Conservation (phyloP, 305 asterid genomes). For the Fraxinus floribunda region DNA sequence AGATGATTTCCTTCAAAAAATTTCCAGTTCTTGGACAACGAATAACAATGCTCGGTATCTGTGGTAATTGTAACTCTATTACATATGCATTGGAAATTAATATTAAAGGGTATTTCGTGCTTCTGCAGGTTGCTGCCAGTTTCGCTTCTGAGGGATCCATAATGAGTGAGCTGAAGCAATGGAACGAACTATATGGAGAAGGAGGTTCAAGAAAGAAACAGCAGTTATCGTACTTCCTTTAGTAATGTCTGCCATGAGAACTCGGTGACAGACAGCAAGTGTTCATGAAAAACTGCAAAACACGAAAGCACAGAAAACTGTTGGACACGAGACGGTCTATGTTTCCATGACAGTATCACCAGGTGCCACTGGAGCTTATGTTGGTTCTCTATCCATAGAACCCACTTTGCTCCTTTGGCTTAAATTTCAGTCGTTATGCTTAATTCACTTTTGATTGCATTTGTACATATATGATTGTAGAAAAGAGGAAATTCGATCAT, state of each 20-base stretch:
- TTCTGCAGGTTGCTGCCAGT: slow-evolving; percentile 85
- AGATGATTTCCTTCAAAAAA: neutral
- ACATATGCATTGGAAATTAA: neutral
- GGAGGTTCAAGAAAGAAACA: slow-evolving; percentile 92
- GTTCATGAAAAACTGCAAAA: neutral
- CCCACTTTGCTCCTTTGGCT: neutral
- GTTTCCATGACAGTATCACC: neutral
- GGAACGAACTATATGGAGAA: slow-evolving; percentile 94
- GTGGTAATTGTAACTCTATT: neutral
- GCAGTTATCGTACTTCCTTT: slow-evolving; percentile 81
- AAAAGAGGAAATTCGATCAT: slow-evolving; percentile 1
- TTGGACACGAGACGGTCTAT: slow-evolving; percentile 8
- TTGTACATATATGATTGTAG: slow-evolving; percentile 23
- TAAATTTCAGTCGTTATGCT: neutral
- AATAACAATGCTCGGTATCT: neutral
- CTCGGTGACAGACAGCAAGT: neutral
- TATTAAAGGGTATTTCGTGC: neutral
- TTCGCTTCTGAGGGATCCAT: slow-evolving; percentile 91
- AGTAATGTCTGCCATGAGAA: slow-evolving; percentile 2
- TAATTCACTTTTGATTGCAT: slow-evolving; percentile 11
- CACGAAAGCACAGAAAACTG: neutral
- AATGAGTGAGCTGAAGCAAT: slow-evolving; percentile 87
- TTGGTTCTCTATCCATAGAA: neutral
- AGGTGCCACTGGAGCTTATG: neutral
- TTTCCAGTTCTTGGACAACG: neutral